Evolutionary conservation across 805 yeast species (phyloP).

Genomic region (Saitoella complicata): DNA sequence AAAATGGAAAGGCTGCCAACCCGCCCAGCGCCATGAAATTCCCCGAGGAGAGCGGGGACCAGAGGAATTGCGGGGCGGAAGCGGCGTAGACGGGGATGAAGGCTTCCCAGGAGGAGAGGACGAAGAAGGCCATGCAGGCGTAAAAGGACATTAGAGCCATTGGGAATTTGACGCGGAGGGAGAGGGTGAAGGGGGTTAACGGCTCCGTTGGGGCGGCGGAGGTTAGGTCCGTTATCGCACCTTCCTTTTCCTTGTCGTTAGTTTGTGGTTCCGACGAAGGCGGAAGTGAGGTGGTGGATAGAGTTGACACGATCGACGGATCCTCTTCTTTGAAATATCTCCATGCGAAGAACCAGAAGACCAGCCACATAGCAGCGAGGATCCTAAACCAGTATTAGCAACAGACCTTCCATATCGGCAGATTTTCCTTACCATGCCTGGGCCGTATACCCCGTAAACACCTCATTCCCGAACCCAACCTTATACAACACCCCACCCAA

Average conservation of each 20-base stretch:
- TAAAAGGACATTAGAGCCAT: neutral
- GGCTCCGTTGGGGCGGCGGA: neutral
- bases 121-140: neutral
- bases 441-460: neutral
- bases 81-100: neutral
- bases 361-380: neutral
- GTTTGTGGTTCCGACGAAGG: no score
- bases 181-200: neutral
- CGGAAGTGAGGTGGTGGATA: neutral
- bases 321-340: conserved; percentile 1
- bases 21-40: no score
- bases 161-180: neutral
- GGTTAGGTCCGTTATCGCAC: no score
- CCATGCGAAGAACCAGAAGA: neutral
- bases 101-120: neutral
- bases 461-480: neutral
- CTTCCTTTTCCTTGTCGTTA: no score
- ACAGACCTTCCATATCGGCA: no score
- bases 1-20: no score
- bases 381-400: neutral
- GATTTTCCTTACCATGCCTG: neutral
- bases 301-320: neutral
- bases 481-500: conserved; percentile 1
- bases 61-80: no score
- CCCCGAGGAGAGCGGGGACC: no score